Percentiles rank a stretch among this genome's conserved stretches.
Conservation (phyloP, 2,329 filamentous ascomycete genomes). For the Acrocalymma vagum region DNA sequence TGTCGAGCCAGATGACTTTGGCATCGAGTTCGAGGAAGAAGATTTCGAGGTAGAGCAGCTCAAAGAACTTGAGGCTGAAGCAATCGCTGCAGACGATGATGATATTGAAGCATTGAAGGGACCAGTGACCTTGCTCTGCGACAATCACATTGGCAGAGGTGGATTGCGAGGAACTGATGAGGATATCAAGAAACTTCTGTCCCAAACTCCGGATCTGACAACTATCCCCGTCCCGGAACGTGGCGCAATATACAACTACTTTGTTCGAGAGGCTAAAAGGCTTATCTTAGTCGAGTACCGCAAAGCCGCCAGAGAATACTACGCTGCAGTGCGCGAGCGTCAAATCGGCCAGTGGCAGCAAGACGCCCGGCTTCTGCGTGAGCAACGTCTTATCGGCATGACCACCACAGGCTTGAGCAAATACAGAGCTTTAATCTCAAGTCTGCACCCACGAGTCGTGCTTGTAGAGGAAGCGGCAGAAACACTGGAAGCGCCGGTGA, state of each 20-base stretch:
- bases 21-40: conserved; percentile 65
- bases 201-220: conserved; percentile 64
- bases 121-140: conserved; percentile 37
- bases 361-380: conserved; percentile 56
- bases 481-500: conserved; percentile 71
- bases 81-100: conserved; percentile 62
- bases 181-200: conserved; percentile 48
- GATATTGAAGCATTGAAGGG: conserved; percentile 51
- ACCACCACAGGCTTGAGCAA: conserved; percentile 86
- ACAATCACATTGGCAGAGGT: conserved; percentile 49
- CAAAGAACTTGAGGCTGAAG: conserved; percentile 68
- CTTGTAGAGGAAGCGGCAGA: conserved; percentile 85
- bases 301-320: conserved; percentile 59
- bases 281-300: conserved; percentile 59
- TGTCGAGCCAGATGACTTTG: conserved; percentile 58
- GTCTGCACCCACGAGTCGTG: conserved; percentile 71
- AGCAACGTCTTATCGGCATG: conserved; percentile 67
- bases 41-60: conserved; percentile 69
- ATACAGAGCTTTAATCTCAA: conserved; percentile 74
- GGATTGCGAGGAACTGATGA: conserved; percentile 25
- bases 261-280: conserved; percentile 65
- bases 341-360: conserved; percentile 67
- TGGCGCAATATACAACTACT: conserved; percentile 71
- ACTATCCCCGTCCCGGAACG: conserved; percentile 64
- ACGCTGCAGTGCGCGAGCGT: conserved; percentile 59